Evolutionary conservation across 768 basidiomycete species (phyloP).

Genomic region (Lyophyllum decastes): DNA sequence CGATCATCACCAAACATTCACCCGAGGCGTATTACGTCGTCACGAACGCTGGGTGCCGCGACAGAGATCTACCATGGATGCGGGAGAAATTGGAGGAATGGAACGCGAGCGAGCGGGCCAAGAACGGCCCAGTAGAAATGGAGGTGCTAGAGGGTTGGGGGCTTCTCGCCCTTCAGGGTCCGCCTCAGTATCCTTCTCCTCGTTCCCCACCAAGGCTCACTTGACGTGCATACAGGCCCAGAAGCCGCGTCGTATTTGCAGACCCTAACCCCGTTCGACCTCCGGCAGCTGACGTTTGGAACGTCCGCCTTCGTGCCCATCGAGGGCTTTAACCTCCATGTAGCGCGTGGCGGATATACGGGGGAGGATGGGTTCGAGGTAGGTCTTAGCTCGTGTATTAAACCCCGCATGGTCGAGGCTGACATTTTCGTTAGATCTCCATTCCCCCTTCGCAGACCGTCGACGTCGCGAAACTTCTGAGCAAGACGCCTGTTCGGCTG

Average conservation of each 20-base stretch:
- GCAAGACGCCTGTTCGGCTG: slow-evolving; percentile 69
- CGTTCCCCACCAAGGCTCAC: too few species aligned
- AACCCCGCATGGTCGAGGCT: not conserved
- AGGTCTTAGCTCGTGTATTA: not conserved
- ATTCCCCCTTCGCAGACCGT: slow-evolving; percentile 79
- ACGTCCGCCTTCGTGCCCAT: slow-evolving; percentile 80
- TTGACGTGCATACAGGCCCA: too few species aligned
- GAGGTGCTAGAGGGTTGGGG: slow-evolving; percentile 86
- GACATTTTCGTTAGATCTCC: slow-evolving; percentile 67
- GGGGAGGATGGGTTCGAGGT: slow-evolving; percentile 99
- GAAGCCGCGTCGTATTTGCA: slow-evolving; percentile 82
- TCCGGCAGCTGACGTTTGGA: slow-evolving; percentile 79
- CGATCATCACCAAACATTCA: slow-evolving; percentile 86
- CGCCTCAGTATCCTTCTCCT: slow-evolving; percentile 14
- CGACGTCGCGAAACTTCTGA: slow-evolving; percentile 68
- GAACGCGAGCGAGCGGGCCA: slow-evolving; percentile 61
- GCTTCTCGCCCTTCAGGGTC: slow-evolving; percentile 88
- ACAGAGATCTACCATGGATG: slow-evolving; percentile 83
- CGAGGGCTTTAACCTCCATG: slow-evolving; percentile 78
- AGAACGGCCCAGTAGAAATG: slow-evolving; percentile 70
- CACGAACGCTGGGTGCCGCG: slow-evolving; percentile 90
- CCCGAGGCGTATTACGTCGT: slow-evolving; percentile 88
- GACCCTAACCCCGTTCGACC: slow-evolving; percentile 70
- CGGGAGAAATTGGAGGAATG: slow-evolving; percentile 66
- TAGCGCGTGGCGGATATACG: slow-evolving; percentile 95